Base-by-base conservation (phyloP, 257 asterid species). In the Hygrophila difformis region DNA sequence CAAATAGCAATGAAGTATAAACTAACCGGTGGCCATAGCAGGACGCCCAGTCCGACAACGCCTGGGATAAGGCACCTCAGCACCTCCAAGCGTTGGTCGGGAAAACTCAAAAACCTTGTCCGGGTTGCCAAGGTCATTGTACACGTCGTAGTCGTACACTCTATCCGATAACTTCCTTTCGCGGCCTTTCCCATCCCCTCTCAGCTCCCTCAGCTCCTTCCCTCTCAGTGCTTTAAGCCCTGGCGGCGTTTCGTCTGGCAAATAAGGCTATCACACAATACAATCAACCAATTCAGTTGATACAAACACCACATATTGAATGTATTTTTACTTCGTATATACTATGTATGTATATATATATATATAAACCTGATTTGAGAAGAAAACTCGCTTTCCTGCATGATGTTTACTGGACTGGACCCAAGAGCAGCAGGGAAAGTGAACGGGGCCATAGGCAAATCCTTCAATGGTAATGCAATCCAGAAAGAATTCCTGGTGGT, bases 311-410 rank as follows among this genome's bases (percentile, higher is more conserved):
- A 51, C 56, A 37, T 51, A 52, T 24, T 18, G n/a, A n/a, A n/a
- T n/a, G n/a, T n/a, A n/a, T n/a, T n/a, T n/a, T n/a, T n/a, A n/a
- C n/a, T n/a, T n/a, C n/a, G n/a, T n/a, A n/a, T n/a, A n/a, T n/a
- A n/a, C n/a, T n/a, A n/a, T n/a, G n/a, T n/a, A n/a, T n/a, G n/a
- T n/a, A n/a, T n/a, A n/a, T n/a, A n/a, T n/a, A n/a, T n/a, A n/a
- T n/a, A n/a, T n/a, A n/a, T n/a, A n/a, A n/a, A 85, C 98, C 96
- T 89, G 80, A 69, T 91, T 91, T 41, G 93, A 72, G 64, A 86
- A 91, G 81, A 91, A 85, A 20, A 91, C 45, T 53, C 94, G 80
- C 45, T 71, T 73, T 4, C 71, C 82, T 47, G 88, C 87, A 55
- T 79, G 84, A 64, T 79, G 67, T 62, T 72, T 89, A 53, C 38